Evolutionary conservation across 495 filamentous ascomycete species (phyloP).

Genomic region (Entonaema liquescens): DNA sequence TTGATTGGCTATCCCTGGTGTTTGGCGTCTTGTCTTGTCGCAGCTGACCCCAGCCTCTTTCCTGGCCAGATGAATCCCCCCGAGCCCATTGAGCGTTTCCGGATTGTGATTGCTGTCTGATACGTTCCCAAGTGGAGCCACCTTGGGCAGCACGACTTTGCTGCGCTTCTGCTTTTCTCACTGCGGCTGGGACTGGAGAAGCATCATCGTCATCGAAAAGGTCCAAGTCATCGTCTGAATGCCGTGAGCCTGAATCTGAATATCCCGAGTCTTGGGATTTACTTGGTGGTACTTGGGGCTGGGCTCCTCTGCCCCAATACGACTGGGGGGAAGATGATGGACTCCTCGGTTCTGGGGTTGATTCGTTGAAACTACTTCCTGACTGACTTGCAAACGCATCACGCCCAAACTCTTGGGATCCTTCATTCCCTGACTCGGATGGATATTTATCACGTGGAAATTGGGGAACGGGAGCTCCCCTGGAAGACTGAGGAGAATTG

Average conservation of each 20-base stretch:
- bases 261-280: not conserved
- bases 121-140: conserved; percentile 52
- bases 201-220: conserved; percentile 51
- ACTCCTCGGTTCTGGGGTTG: not conserved
- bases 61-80: conserved; percentile 45
- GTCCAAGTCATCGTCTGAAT: conserved; percentile 42
- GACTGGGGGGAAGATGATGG: conserved; percentile 5
- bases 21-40: conserved; percentile 40
- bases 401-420: conserved; percentile 7
- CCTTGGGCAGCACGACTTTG: conserved; percentile 5
- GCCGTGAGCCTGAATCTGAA: not conserved
- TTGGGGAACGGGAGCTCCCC: not conserved
- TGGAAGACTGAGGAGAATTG: conserved; percentile 7
- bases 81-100: conserved; percentile 29
- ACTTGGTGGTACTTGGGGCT: conserved; percentile 3
- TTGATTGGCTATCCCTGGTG: conserved; percentile 18
- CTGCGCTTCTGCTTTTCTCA: conserved; percentile 24
- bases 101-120: conserved; percentile 46
- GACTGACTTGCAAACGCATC: conserved; percentile 7
- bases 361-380: not conserved
- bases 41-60: conserved; percentile 37
- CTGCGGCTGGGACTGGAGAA: conserved; percentile 49
- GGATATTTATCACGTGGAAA: not conserved
- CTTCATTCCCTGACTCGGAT: conserved; percentile 6
- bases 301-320: conserved; percentile 14